Evolutionary conservation across 306 rosid genomes (phyloP), one percentile per base, ranked within the genome.

Genomic region (Trifolium subterraneum): DNA sequence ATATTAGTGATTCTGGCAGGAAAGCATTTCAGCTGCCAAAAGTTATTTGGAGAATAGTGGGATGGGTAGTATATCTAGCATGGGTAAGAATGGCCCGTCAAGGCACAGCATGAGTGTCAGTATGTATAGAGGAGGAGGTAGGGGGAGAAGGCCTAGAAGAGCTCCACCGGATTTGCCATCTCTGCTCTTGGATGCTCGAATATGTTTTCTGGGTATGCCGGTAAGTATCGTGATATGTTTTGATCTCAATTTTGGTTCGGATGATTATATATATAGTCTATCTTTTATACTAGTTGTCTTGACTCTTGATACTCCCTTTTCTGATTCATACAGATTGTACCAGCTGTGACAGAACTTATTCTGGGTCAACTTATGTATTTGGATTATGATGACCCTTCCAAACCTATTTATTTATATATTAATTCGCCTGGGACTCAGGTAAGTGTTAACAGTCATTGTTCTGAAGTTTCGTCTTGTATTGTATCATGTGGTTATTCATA

Each of bases 131-230:
- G 97, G 97, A 63, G 91, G 97, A 63, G 90, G 87, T 51, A 81
- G 97, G 80, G 92, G 90, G 65, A 90, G 95, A 71, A 86, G 99
- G 82, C 92, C 95, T 29, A 81, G 86, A 80, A 83, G 84, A 33
- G 87, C 93, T 70, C 99, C 99, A 39, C 99, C 99, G 6, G 99
- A 94, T 88, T 80, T 94, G 76, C 99, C 99, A 76, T 90, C 99
- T 64, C 72, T 92, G 81, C 96, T 94, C 29, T 80, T 94, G 64
- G 98, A 92, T 87, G 90, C 96, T 82, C 84, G 99, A 2, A 88
- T 94, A 70, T 65, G 82, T 91, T 94, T 86, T 80, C 69, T 94
- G 78, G 99, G 97, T 72, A 87, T 94, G 99, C 98, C 99, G 13
- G 99, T 94, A 83, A 88, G 96, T 67, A 68, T 70, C 56, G 23